Evolutionary conservation across 2,329 filamentous ascomycete species (phyloP).

Genomic region (Hymenoscyphus fructigenus): DNA sequence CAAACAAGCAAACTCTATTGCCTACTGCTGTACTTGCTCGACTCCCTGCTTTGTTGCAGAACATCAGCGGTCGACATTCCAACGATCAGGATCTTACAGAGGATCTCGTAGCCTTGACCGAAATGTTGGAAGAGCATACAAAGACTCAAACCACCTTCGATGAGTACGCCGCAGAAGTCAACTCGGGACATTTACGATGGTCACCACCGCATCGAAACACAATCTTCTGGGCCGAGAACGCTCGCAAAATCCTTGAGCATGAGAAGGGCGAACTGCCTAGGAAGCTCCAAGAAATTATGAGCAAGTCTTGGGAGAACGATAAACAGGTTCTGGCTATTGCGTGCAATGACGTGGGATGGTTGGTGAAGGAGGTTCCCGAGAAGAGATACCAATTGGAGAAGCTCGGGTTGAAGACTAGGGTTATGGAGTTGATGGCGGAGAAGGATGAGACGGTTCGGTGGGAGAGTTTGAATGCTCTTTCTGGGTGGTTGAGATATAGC

Average conservation of each 20-base stretch:
- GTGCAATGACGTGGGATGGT: slow-evolving; percentile 68
- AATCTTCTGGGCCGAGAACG: slow-evolving; percentile 73
- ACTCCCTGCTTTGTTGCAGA: slow-evolving; percentile 67
- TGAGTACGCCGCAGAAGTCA: slow-evolving; percentile 62
- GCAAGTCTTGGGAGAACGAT: slow-evolving; percentile 66
- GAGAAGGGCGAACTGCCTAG: slow-evolving; percentile 63
- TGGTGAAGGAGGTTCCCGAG: slow-evolving; percentile 71
- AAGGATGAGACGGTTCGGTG: slow-evolving; percentile 69
- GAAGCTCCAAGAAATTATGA: slow-evolving; percentile 66
- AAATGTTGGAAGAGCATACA: slow-evolving; percentile 65
- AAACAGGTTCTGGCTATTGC: slow-evolving; percentile 73
- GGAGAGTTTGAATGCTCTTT: slow-evolving; percentile 72
- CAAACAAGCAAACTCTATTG: slow-evolving; percentile 70
- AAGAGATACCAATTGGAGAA: slow-evolving; percentile 65
- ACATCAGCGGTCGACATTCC: slow-evolving; percentile 60
- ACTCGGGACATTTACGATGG: slow-evolving; percentile 70
- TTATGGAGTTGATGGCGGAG: slow-evolving; percentile 73
- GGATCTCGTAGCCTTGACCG: slow-evolving; percentile 59
- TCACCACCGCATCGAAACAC: slow-evolving; percentile 71
- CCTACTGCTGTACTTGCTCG: slow-evolving; percentile 84
- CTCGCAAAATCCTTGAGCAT: slow-evolving; percentile 66
- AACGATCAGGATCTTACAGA: slow-evolving; percentile 64
- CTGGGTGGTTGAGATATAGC: slow-evolving; percentile 73
- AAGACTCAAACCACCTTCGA: slow-evolving; percentile 56
- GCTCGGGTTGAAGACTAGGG: slow-evolving; percentile 63